A percentile compares a stretch with the other conserved stretches of the same genome.
Conservation (phyloP, 345 rosid species). For the Linum lewisii region DNA sequence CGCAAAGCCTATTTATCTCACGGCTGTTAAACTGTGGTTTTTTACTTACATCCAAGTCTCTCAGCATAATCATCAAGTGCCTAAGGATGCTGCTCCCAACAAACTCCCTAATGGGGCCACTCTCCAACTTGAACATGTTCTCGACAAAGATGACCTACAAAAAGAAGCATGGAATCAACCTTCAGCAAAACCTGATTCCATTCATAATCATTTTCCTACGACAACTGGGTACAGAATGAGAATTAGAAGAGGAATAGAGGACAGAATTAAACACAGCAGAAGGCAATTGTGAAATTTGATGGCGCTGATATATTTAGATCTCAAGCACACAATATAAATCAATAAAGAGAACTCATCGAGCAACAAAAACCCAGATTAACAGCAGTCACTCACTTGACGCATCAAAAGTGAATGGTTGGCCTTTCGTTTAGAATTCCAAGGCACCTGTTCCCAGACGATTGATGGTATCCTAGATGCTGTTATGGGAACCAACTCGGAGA, state of each 20-base stretch:
- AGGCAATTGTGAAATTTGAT: neutral
- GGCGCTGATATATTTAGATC: too few species aligned
- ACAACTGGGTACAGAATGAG: too few species aligned
- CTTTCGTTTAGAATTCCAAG: conserved; percentile 36
- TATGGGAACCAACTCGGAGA: conserved; percentile 60
- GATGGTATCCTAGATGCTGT: conserved; percentile 49
- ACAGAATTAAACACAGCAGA: neutral
- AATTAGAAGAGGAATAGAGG: too few species aligned
- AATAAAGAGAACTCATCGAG: neutral
- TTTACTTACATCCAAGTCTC: conserved; percentile 88
- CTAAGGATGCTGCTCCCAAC: conserved; percentile 58
- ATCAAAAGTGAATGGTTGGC: conserved; percentile 7
- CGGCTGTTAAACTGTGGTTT: neutral
- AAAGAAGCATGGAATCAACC: neutral
- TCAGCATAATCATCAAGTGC: conserved; percentile 63
- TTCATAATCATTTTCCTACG: too few species aligned
- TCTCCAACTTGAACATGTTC: conserved; percentile 74
- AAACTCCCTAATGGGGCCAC: conserved; percentile 55
- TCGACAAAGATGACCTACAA: conserved; percentile 47
- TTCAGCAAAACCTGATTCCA: neutral
- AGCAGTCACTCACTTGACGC: conserved; percentile 28
- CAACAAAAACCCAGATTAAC: neutral
- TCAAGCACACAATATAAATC: neutral
- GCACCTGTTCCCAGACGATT: conserved; percentile 49
- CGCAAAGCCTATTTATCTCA: conserved; percentile 1